phyloP scores from a whole-genome alignment of 2,329 filamentous ascomycete genomes.

The Didymella pomorum region DNA sequence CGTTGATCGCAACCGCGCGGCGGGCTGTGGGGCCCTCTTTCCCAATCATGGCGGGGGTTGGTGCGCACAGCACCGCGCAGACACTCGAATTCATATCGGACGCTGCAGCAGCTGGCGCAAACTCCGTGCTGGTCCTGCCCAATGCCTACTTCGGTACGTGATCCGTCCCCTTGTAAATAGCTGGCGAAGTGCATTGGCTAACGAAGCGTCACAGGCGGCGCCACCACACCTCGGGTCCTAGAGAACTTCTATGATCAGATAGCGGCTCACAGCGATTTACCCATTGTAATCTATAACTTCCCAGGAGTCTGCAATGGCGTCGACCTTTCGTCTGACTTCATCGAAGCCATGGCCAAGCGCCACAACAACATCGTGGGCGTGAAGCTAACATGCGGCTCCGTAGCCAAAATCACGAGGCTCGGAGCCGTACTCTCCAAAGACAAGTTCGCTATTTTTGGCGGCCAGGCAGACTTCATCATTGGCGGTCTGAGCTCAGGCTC shows the following conservation, averaged over 20 bases:
- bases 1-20: constrained; percentile 49
- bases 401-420: constrained; percentile 75
- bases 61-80: constrained; percentile 52
- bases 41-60: constrained; percentile 53
- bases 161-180: constrained; percentile 43
- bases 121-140: constrained; percentile 49
- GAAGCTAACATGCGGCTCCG: constrained; percentile 74
- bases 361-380: constrained; percentile 72
- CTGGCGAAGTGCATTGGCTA: background rate
- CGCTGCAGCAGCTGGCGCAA: constrained; percentile 49
- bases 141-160: constrained; percentile 45
- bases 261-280: background rate
- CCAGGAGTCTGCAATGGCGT: constrained; percentile 71
- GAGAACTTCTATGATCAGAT: background rate
- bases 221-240: background rate
- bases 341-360: constrained; percentile 61
- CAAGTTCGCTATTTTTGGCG: constrained; percentile 72
- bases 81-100: constrained; percentile 52
- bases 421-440: constrained; percentile 58
- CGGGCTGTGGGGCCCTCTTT: constrained; percentile 49
- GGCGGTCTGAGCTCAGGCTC: constrained; percentile 61
- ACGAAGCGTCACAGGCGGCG: background rate
- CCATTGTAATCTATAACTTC: constrained; percentile 69
- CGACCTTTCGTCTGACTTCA: constrained; percentile 71
- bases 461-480: constrained; percentile 74